Base-by-base conservation (phyloP, 2,329 filamentous ascomycete species). In the Nemania sp. region DNA sequence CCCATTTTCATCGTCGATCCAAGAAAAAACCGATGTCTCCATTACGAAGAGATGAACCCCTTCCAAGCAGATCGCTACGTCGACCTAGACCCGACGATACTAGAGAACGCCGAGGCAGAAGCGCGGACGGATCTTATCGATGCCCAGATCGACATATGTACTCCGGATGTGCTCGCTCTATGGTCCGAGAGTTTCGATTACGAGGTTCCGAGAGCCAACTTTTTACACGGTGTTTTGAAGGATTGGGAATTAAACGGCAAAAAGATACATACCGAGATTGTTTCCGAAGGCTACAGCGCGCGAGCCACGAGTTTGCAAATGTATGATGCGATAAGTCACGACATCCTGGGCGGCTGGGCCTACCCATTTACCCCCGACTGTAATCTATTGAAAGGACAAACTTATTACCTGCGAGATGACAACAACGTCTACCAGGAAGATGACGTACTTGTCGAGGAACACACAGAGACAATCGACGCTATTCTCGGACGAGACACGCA, bases 151-250 rank as follows among this genome's bases (percentile, higher is more conserved):
- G 96, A 99, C 78, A 98, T 99, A 71, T 98, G 95, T 81, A 98
- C 96, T 0, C 94, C 95, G 0, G 96, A 98, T 77, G 94, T 98
- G 8, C 87, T 98, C 51, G 94, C 94, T 7, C 83, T 98, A 65
- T 99, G 96, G 93, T 96, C 94, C 8, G 96, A 99, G 81, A 97
- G 94, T 77, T 99, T 98, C 75, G 95, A 99, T 79, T 98, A 97
- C 79, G 94, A 98, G 78, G 87, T 94, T 7, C 93, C 95, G 1
- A 88, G 94, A 62, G 91, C 91, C 75, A 93, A 97, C 75, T 98
- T 97, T 75, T 82, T 99, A 41, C 93, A 94, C 77, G 94, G 94
- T 67, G 94, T 98, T 1, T 83, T 99, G 62, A 98, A 98, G 82
- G 96, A 99, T 79, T 97, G 93, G 83, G 96, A 99, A 78, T 85